Evolutionary conservation across 768 basidiomycete genomes (phyloP).

Genomic region (Termitomyces bulborhizus): DNA sequence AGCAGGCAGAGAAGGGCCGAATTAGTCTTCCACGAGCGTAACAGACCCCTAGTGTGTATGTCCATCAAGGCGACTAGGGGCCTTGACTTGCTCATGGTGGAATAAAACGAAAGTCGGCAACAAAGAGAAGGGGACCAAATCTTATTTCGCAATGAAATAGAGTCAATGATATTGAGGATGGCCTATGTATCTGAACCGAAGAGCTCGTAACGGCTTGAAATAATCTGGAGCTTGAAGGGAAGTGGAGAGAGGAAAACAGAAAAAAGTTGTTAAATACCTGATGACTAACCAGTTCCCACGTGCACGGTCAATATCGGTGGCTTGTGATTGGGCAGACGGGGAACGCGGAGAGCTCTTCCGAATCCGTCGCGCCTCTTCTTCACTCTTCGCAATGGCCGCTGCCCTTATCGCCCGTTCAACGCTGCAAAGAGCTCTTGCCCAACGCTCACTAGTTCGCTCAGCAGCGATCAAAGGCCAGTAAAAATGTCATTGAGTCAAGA

Average conservation of each 20-base stretch:
- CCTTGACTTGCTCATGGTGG: constrained; percentile 64
- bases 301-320: constrained; percentile 9
- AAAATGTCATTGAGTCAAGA: background rate
- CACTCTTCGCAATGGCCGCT: constrained; percentile 37
- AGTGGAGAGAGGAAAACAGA: background rate
- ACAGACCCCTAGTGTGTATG: constrained; percentile 49
- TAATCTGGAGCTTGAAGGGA: no score
- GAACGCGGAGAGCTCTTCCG: constrained; percentile 3
- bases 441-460: constrained; percentile 33
- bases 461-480: constrained; percentile 35
- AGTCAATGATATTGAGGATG: background rate
- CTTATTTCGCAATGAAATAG: background rate
- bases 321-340: constrained; percentile 12
- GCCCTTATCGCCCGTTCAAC: constrained; percentile 44
- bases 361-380: constrained; percentile 3
- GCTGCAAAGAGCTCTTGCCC: constrained; percentile 36
- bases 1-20: constrained; percentile 34
- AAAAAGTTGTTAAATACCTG: background rate
- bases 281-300: constrained; percentile 14
- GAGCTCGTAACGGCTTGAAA: no score
- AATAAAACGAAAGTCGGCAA: background rate
- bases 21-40: constrained; percentile 68
- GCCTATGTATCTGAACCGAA: background rate
- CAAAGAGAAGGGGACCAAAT: no score
- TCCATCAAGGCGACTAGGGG: constrained; percentile 30